Conservation (phyloP, 805 yeast genomes). For the Torulaspora quercuum region DNA sequence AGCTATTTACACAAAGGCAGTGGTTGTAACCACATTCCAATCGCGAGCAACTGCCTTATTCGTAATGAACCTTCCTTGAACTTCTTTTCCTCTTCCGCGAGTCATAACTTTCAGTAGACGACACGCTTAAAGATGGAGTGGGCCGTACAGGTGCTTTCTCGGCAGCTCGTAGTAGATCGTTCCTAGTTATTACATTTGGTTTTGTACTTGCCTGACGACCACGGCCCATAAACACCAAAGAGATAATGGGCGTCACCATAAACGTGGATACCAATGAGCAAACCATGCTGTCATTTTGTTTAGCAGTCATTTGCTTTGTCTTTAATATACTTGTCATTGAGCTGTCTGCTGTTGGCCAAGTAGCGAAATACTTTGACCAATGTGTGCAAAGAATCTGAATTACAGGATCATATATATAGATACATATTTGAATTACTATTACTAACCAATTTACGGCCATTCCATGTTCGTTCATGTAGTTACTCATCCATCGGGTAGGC, state of each 20-base stretch:
- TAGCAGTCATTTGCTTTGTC: too few relatives aligned
- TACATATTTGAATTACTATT: too few relatives aligned
- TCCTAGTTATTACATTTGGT: slow-evolving; percentile 24
- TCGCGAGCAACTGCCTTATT: not conserved
- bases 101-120: slow-evolving; percentile 1
- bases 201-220: slow-evolving; percentile 20
- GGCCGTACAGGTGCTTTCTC: slow-evolving; percentile 6
- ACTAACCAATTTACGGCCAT: too few relatives aligned
- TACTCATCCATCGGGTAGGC: too few relatives aligned
- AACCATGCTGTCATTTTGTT: not conserved
- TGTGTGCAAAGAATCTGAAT: too few relatives aligned
- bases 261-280: slow-evolving; percentile 6
- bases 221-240: slow-evolving; percentile 15
- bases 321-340: too few relatives aligned
- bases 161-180: slow-evolving; percentile 25
- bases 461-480: too few relatives aligned
- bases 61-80: not conserved
- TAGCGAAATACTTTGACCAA: too few relatives aligned
- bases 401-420: too few relatives aligned
- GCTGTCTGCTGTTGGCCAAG: too few relatives aligned
- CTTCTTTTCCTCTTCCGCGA: slow-evolving; percentile 2
- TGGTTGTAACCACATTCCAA: not conserved
- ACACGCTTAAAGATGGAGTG: not conserved
- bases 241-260: slow-evolving; percentile 9
- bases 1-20: not conserved